phyloP scores from a whole-genome alignment of 202 grass and related monocot species.

The Dendrocalamus latiflorus region DNA sequence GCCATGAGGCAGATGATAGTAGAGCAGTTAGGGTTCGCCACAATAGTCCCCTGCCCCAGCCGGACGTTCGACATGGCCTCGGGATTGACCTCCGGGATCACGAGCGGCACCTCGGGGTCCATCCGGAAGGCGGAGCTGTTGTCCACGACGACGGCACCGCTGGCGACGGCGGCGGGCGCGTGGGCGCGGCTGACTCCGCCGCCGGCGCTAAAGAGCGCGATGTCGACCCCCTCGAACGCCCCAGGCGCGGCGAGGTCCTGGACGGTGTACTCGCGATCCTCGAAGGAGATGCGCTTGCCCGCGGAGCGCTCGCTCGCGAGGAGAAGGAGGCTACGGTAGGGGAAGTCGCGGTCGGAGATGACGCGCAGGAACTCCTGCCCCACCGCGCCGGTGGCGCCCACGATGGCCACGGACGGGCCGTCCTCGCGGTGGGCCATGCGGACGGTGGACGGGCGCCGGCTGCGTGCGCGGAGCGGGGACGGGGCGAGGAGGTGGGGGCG shows the following conservation, averaged over 20 bases:
- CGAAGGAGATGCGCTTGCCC: constrained; percentile 59
- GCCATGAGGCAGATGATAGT: constrained; percentile 97
- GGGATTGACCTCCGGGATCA: too few species aligned
- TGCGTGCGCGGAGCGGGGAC: too few species aligned
- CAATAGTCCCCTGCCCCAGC: constrained; percentile 66
- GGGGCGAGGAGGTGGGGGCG: too few species aligned
- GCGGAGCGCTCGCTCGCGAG: constrained; percentile 75
- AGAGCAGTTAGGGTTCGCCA: constrained; percentile 91
- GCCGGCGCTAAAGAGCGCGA: constrained; percentile 86
- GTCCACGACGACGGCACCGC: too few species aligned
- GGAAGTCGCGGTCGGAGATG: constrained; percentile 73
- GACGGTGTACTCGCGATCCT: constrained; percentile 61
- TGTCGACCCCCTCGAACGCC: constrained; percentile 72
- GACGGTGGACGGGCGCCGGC: too few species aligned
- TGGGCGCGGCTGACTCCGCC: too few species aligned
- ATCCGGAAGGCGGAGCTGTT: too few species aligned
- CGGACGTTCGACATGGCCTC: too few species aligned
- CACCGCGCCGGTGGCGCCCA: constrained; percentile 76
- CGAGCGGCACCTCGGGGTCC: too few species aligned
- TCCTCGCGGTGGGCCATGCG: too few species aligned
- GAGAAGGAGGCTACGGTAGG: constrained; percentile 64
- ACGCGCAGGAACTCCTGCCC: constrained; percentile 89
- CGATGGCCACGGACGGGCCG: too few species aligned
- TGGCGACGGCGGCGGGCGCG: too few species aligned
- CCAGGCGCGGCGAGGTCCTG: constrained; percentile 70